phyloP scores from a whole-genome alignment of 169 alveolate genomes.

The Cryptosporidium bovis region DNA sequence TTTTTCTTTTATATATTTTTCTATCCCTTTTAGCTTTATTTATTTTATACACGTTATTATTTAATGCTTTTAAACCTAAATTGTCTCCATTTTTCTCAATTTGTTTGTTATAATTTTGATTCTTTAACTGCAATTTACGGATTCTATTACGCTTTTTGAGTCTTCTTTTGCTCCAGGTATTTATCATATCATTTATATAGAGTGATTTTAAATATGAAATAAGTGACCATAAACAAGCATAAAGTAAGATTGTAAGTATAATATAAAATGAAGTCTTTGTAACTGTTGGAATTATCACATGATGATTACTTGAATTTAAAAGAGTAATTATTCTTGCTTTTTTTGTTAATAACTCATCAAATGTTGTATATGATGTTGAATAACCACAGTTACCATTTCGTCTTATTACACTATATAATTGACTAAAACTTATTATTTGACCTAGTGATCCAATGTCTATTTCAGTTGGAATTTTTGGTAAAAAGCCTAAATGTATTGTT shows the following conservation, averaged over 20 bases:
- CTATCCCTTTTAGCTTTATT: too few species aligned
- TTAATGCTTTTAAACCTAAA: too few species aligned
- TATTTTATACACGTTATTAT: too few species aligned
- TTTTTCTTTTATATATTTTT: too few species aligned
- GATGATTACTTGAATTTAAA: slow-evolving; percentile 38
- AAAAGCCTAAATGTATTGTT: slow-evolving; percentile 44
- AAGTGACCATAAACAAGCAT: slow-evolving; percentile 21
- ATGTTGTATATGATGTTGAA: slow-evolving; percentile 33
- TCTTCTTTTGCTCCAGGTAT: slow-evolving; percentile 13
- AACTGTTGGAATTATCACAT: slow-evolving; percentile 50
- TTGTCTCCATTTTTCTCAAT: too few species aligned
- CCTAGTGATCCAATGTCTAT: slow-evolving; percentile 18
- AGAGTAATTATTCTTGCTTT: slow-evolving; percentile 33
- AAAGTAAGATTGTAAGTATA: slow-evolving; percentile 7
- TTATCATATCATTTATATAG: slow-evolving; percentile 26
- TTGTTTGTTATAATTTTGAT: background rate
- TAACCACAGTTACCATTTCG: slow-evolving; percentile 20
- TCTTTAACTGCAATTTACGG: background rate
- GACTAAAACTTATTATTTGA: background rate
- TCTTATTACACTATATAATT: background rate
- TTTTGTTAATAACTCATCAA: slow-evolving; percentile 59
- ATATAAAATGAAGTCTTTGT: slow-evolving; percentile 2
- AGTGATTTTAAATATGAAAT: slow-evolving; percentile 22
- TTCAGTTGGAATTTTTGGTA: slow-evolving; percentile 33
- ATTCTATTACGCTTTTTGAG: background rate